Percentiles rank a stretch among this genome's conserved stretches.
These are phyloP conservation scores for Kodamaea hsintzibuensis DNA, from an alignment of 805 yeast species.

Conservation along the genomic window DNA sequence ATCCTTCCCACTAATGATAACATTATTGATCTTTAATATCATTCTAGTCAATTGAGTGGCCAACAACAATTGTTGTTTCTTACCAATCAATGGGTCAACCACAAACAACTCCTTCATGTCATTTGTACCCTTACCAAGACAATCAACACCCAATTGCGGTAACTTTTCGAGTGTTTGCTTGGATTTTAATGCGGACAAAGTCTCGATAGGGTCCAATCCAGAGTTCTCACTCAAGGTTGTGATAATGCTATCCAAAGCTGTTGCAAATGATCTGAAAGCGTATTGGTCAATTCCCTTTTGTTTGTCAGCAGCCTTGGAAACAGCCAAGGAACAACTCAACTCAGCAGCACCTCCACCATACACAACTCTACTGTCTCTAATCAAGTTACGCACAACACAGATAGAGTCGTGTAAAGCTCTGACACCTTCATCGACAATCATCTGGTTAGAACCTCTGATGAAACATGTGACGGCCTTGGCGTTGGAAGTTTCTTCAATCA, in stretches of 20 bases:
- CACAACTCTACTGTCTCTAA: slow-evolving; percentile 90
- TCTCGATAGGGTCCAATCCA: slow-evolving; percentile 91
- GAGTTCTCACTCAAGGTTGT: slow-evolving; percentile 96
- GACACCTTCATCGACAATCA: slow-evolving; percentile 96
- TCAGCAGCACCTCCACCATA: slow-evolving; percentile 99
- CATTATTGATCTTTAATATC: slow-evolving; percentile 96
- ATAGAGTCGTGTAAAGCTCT: slow-evolving; percentile 96
- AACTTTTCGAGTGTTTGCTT: slow-evolving; percentile 75
- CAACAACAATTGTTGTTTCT: slow-evolving; percentile 90
- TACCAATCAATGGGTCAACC: slow-evolving; percentile 95
- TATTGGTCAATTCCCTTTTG: slow-evolving; percentile 96
- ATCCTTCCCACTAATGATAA: slow-evolving; percentile 85
- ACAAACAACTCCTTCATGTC: slow-evolving; percentile 95
- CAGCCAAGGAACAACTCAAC: slow-evolving; percentile 88
- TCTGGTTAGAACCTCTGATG: slow-evolving; percentile 92
- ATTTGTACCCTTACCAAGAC: slow-evolving; percentile 82
- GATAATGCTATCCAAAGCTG: slow-evolving; percentile 89
- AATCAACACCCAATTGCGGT: slow-evolving; percentile 86
- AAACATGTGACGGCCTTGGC: slow-evolving; percentile 90
- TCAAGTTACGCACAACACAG: slow-evolving; percentile 95
- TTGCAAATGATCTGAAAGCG: slow-evolving; percentile 93
- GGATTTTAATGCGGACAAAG: slow-evolving; percentile 79
- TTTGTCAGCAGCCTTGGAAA: slow-evolving; percentile 86
- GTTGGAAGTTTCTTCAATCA: slow-evolving; percentile 85
- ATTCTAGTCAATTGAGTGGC: slow-evolving; percentile 98